Conservation (phyloP, 208 protist genomes). For the Cochliopodium minus region DNA sequence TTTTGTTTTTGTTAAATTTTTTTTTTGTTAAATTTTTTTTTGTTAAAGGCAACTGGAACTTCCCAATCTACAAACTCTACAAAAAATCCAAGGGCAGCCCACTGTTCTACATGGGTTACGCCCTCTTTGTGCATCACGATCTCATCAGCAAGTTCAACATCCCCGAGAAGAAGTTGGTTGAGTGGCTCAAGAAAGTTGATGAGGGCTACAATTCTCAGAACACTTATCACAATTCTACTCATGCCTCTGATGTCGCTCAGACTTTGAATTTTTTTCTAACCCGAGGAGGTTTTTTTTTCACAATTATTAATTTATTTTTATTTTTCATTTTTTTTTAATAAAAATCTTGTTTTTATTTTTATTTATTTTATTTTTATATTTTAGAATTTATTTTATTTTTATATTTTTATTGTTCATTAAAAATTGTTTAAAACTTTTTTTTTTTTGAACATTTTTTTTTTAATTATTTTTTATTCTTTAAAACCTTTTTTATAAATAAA, state of each 20-base stretch:
- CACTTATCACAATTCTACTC: slow-evolving; percentile 66
- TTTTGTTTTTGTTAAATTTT: too few relatives aligned
- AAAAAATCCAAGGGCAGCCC: slow-evolving; percentile 32
- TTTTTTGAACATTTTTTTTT: too few relatives aligned
- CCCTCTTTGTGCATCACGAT: slow-evolving; percentile 59
- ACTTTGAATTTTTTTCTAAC: slow-evolving; percentile 73
- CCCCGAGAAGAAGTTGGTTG: slow-evolving; percentile 32
- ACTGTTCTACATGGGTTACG: slow-evolving; percentile 59
- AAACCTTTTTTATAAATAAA: too few relatives aligned
- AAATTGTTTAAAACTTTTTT: too few relatives aligned
- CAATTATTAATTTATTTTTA: background rate
- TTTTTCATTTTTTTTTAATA: background rate
- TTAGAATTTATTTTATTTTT: too few relatives aligned
- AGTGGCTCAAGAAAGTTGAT: slow-evolving; percentile 38
- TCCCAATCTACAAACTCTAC: too few relatives aligned
- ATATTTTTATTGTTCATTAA: too few relatives aligned
- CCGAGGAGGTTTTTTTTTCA: slow-evolving; percentile 26
- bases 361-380: too few relatives aligned
- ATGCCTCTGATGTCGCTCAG: slow-evolving; percentile 70
- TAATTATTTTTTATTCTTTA: too few relatives aligned
- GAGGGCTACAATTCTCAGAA: slow-evolving; percentile 31
- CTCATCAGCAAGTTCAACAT: slow-evolving; percentile 56
- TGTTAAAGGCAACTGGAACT: too few relatives aligned
- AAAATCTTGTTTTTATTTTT: too few relatives aligned
- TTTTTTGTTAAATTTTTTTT: too few relatives aligned